These are phyloP conservation scores for Lachnum nothofagi DNA, from an alignment of 2,329 filamentous ascomycete species.

Conservation along the genomic window DNA sequence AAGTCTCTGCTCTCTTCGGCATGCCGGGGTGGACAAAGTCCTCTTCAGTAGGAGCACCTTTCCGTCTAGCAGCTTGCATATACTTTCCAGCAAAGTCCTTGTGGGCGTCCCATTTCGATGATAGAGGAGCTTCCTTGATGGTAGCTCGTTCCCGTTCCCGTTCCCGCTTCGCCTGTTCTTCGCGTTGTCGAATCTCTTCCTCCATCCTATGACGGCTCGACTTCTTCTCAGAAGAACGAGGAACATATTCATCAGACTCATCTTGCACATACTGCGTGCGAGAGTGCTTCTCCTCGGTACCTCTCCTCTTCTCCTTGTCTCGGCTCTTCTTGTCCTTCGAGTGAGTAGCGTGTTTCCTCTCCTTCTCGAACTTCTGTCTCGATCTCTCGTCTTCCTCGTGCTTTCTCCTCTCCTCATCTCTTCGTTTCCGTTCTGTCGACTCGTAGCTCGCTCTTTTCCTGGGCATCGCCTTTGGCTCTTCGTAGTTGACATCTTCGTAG, in stretches of 20 bases:
- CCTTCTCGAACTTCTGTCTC: constrained; percentile 29
- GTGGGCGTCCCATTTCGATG: constrained; percentile 25
- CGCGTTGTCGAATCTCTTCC: constrained; percentile 21
- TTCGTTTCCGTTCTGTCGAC: constrained; percentile 30
- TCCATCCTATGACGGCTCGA: constrained; percentile 19
- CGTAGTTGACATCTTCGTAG: constrained; percentile 48
- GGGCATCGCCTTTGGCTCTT: constrained; percentile 37
- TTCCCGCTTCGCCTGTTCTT: constrained; percentile 13
- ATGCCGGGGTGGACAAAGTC: constrained; percentile 16
- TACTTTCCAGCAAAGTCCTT: constrained; percentile 28
- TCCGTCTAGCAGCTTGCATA: constrained; percentile 28
- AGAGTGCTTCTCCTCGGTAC: constrained; percentile 29
- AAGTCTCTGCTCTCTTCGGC: constrained; percentile 30
- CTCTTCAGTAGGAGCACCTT: constrained; percentile 13
- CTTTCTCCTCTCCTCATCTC: constrained; percentile 33
- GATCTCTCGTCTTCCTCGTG: constrained; percentile 31
- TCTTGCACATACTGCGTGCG: constrained; percentile 26
- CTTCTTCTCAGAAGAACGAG: constrained; percentile 23
- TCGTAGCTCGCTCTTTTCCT: constrained; percentile 47
- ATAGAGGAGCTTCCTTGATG: constrained; percentile 20
- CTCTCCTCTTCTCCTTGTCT: constrained; percentile 39
- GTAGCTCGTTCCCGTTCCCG: constrained; percentile 6
- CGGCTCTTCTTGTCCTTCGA: constrained; percentile 30
- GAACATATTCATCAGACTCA: constrained; percentile 23
- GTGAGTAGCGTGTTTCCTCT: constrained; percentile 27